phyloP scores from a whole-genome alignment of 208 protist species.

The Acanthamoeba triangularis region DNA sequence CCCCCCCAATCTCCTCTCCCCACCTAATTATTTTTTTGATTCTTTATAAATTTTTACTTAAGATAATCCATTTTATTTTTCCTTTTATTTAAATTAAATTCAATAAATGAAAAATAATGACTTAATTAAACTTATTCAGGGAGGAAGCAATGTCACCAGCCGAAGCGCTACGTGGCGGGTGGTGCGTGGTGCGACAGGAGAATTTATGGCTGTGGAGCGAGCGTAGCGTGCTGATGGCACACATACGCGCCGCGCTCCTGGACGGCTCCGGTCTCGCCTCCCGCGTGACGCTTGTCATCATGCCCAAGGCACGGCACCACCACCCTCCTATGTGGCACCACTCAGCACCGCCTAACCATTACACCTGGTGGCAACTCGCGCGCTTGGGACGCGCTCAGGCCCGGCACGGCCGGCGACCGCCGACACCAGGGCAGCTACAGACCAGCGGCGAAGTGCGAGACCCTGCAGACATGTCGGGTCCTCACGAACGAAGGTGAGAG shows the following conservation, averaged over 20 bases:
- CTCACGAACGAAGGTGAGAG: no score
- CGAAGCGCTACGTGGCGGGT: not conserved
- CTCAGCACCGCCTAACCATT: not conserved
- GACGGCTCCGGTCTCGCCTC: constrained; percentile 3
- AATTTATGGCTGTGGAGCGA: constrained; percentile 56
- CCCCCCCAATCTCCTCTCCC: not conserved
- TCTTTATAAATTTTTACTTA: not conserved
- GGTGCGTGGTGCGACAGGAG: constrained; percentile 41
- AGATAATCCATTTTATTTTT: not conserved
- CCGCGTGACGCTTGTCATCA: not conserved
- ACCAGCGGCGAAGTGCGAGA: constrained; percentile 46
- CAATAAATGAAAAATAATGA: not conserved
- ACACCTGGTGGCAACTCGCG: no score
- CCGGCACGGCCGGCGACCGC: not conserved
- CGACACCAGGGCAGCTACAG: not conserved
- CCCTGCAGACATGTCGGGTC: no score
- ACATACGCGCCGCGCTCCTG: constrained; percentile 24
- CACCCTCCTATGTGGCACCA: not conserved
- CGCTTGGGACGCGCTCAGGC: not conserved
- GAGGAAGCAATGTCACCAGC: constrained; percentile 1
- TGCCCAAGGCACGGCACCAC: not conserved
- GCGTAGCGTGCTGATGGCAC: constrained; percentile 34
- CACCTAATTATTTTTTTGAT: no score
- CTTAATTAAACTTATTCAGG: not conserved
- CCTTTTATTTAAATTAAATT: constrained; percentile 10